Evolutionary conservation across 2,329 filamentous ascomycete genomes (phyloP), one percentile per base, ranked within the genome.

Genomic region (Pseudogymnoascus sp.): DNA sequence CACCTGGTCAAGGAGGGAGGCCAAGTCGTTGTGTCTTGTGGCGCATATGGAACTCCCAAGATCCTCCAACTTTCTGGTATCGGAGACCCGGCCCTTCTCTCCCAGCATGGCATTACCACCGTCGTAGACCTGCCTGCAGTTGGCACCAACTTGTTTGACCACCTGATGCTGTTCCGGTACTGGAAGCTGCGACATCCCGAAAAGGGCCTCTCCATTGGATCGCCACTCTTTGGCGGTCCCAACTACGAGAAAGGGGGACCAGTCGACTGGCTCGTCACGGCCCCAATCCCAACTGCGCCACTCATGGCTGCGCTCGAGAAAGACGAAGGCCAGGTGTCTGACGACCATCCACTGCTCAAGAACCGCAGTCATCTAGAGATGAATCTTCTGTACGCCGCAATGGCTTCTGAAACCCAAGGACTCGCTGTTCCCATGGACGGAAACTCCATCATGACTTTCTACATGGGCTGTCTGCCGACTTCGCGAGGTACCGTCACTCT

Each of bases 81-180:
- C 31, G 71, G 70, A 4, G 40, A 53, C n/a, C 21, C 42, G 11
- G 61, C 62, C 8, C 37, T 61, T 11, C 64, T 69, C 10, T 37
- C 64, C n/a, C 28, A n/a, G 11, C 60, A 60, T 10, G 62, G 65
- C 12, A 67, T 68, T n/a, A 6, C 44, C 10, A 61, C 64, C 3
- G 50, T 61, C 1, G 73, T 74, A 1, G 78, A 87, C 67, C 75
- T 84, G 0, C 63, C 64, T 14, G 18, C 42, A 10, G 66, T 67
- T 1, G 66, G 66, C 36, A 59, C 65, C 10, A 65, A 66, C 31
- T 64, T 62, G n/a, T 63, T 56, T 18, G 65, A 66, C 34, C 64
- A 66, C 59, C 50, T 60, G 2, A 34, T 61, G 12, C 16, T 65
- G 6, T 31, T 25, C n/a, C 61, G 59, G 11, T 67, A 62, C 31